phyloP scores from a whole-genome alignment of 148 eudicot genomes.

The Rhododendron kiyosumense region DNA sequence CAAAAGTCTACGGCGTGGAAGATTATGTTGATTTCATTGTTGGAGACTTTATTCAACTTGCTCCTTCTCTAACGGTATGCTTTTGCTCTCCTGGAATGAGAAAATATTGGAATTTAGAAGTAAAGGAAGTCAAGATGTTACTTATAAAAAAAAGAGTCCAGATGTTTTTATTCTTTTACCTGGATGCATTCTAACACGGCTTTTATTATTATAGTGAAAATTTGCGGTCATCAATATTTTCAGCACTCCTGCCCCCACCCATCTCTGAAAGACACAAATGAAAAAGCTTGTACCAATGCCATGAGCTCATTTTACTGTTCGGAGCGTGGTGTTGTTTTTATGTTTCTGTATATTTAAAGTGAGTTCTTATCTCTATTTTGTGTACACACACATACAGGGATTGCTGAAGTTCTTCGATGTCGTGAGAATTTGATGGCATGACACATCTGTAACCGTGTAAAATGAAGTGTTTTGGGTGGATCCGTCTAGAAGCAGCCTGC shows the following conservation, averaged over 20 bases:
- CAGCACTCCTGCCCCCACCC: background rate
- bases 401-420: too few relatives aligned
- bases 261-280: background rate
- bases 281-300: too few relatives aligned
- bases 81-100: background rate
- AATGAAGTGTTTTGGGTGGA: too few relatives aligned
- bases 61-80: conserved; percentile 38
- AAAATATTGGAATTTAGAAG: background rate
- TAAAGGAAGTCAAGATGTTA: too few relatives aligned
- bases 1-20: conserved; percentile 43
- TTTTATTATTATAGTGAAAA: background rate
- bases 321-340: too few relatives aligned
- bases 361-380: too few relatives aligned
- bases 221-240: background rate
- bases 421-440: too few relatives aligned
- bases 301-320: too few relatives aligned
- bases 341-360: too few relatives aligned
- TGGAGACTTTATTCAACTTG: conserved; percentile 49
- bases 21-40: conserved; percentile 40
- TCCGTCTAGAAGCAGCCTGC: background rate
- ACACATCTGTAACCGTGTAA: too few relatives aligned
- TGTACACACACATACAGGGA: too few relatives aligned
- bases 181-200: background rate
- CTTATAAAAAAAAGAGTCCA: too few relatives aligned
- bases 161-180: background rate